Evolutionary conservation across 2,329 filamentous ascomycete species (phyloP).

Genomic region (Colletotrichum camelliae): DNA sequence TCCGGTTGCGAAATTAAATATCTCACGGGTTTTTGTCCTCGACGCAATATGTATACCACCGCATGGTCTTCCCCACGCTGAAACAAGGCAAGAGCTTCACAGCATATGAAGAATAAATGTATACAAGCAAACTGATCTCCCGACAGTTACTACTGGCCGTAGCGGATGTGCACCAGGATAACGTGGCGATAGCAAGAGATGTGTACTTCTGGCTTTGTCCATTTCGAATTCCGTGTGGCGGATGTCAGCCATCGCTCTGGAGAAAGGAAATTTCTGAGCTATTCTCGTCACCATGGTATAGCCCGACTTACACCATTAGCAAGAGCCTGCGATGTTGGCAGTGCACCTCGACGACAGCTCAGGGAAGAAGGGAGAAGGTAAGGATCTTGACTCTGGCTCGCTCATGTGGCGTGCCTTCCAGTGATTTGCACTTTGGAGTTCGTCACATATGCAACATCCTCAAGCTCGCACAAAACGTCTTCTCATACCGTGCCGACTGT

Average conservation of each 20-base stretch:
- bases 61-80: neutral
- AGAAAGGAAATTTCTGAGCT: neutral
- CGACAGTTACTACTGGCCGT: neutral
- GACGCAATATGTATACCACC: neutral
- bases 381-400: neutral
- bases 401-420: neutral
- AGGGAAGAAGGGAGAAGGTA: neutral
- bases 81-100: neutral
- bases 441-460: neutral
- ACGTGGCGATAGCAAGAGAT: neutral
- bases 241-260: neutral
- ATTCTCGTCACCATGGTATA: neutral
- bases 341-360: too few species aligned
- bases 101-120: neutral
- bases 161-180: neutral
- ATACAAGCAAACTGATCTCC: neutral
- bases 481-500: neutral
- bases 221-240: neutral
- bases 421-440: neutral
- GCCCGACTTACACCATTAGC: neutral
- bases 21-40: neutral
- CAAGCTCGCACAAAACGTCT: neutral
- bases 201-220: neutral
- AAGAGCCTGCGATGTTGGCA: neutral
- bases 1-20: neutral